These are phyloP conservation scores for Kwoniella pini DNA, from an alignment of 768 basidiomycete genomes.

Conservation along the genomic window DNA sequence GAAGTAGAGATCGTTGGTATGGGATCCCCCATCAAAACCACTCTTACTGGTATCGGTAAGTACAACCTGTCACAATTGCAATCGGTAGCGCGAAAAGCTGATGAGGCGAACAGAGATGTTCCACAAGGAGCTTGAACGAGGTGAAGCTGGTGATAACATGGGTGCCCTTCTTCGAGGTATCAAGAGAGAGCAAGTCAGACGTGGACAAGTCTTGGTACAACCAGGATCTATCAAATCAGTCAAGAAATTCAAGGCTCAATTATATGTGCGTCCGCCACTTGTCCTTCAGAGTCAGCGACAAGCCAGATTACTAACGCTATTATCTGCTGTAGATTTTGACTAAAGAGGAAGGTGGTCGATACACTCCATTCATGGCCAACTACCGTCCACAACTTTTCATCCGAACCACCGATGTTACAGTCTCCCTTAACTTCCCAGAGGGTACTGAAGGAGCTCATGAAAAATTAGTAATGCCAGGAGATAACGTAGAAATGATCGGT, in stretches of 20 bases:
- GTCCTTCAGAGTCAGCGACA: too few species aligned
- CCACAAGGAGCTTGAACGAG: constrained; percentile 98
- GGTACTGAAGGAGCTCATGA: constrained; percentile 76
- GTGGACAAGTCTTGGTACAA: constrained; percentile 85
- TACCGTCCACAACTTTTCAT: constrained; percentile 95
- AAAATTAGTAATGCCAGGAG: constrained; percentile 98
- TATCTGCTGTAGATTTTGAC: constrained; percentile 75
- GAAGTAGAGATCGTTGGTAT: constrained; percentile 93
- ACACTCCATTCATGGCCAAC: constrained; percentile 77
- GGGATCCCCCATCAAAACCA: constrained; percentile 80
- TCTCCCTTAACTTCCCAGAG: constrained; percentile 78
- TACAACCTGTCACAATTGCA: constrained; percentile 15
- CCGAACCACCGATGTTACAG: constrained; percentile 92
- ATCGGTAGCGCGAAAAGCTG: neutral
- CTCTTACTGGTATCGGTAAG: constrained; percentile 87
- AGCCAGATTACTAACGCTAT: too few species aligned
- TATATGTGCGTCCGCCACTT: constrained; percentile 74
- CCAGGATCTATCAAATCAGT: constrained; percentile 92
- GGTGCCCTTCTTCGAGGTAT: constrained; percentile 93
- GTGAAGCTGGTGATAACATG: constrained; percentile 99
- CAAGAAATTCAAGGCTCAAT: constrained; percentile 89
- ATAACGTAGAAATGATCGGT: constrained; percentile 92
- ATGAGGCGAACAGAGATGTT: constrained; percentile 76
- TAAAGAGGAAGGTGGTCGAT: constrained; percentile 71
- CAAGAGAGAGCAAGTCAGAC: constrained; percentile 91